Percentiles rank a stretch among this genome's conserved stretches.
These are phyloP conservation scores for Penicillium nucicola DNA, from an alignment of 495 filamentous ascomycete genomes.

Conservation along the genomic window DNA sequence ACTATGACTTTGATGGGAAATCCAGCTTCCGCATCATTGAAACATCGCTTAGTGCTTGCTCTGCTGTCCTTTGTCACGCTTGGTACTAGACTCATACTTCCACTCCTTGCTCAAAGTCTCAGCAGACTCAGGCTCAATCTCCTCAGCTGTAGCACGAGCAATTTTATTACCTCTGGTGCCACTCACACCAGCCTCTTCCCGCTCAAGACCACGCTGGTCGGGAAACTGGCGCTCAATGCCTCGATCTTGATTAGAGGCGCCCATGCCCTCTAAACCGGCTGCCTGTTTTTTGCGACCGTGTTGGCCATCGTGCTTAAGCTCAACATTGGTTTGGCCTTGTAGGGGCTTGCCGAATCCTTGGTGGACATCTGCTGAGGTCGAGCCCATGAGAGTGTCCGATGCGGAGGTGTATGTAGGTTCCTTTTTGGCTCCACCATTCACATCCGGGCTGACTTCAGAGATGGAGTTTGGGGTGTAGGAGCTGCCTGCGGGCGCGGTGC, in stretches of 20 bases:
- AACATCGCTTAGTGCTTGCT: neutral
- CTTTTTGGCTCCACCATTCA: conserved; percentile 39
- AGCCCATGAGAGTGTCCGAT: conserved; percentile 55
- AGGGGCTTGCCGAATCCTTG: conserved; percentile 57
- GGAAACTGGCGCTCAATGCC: conserved; percentile 24
- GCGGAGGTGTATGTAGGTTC: conserved; percentile 42
- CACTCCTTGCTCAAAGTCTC: conserved; percentile 47
- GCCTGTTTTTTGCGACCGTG: conserved; percentile 51
- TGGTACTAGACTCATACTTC: conserved; percentile 32
- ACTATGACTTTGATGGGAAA: neutral
- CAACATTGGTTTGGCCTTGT: conserved; percentile 56
- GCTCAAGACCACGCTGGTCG: conserved; percentile 30
- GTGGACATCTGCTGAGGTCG: conserved; percentile 62
- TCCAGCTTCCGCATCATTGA: conserved; percentile 1
- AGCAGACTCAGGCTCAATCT: conserved; percentile 42
- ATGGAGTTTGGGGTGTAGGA: conserved; percentile 58
- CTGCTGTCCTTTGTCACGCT: conserved; percentile 11
- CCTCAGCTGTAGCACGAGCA: conserved; percentile 33
- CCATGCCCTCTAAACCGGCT: conserved; percentile 53
- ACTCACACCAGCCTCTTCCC: conserved; percentile 16
- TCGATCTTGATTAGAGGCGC: conserved; percentile 32
- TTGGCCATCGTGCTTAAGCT: conserved; percentile 54
- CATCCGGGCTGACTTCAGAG: conserved; percentile 36
- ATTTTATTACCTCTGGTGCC: conserved; percentile 30
- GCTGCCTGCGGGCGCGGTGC: conserved; percentile 59